Evolutionary conservation across 31 red algal species (phyloP).

Genomic region (Porphyra umbilicalis): DNA sequence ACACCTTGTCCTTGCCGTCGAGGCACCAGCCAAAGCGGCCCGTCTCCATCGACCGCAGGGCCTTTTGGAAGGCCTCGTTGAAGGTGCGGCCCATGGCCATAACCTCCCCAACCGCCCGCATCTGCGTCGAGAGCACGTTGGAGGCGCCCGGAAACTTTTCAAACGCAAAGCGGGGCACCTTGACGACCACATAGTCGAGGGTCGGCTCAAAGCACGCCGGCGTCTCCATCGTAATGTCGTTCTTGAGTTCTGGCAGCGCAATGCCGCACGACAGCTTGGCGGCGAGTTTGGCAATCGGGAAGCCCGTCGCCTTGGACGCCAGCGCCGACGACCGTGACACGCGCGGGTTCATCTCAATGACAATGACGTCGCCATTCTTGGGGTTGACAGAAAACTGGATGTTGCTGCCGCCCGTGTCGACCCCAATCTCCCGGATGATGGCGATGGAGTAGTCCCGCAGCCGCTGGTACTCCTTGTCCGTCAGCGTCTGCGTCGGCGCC

Average conservation of each 20-base stretch:
- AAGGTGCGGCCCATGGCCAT: slow-evolving; percentile 98
- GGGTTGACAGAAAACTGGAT: slow-evolving; percentile 99
- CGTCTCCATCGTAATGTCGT: slow-evolving; percentile 95
- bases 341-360: slow-evolving; percentile 99
- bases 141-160: slow-evolving; percentile 92
- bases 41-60: slow-evolving; percentile 90
- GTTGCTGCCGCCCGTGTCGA: slow-evolving; percentile 96
- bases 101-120: slow-evolving; percentile 96
- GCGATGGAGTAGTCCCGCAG: slow-evolving; percentile 91
- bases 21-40: slow-evolving; percentile 91
- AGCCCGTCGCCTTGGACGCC: slow-evolving; percentile 98
- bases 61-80: slow-evolving; percentile 94
- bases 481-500: slow-evolving; percentile 90
- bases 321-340: slow-evolving; percentile 97
- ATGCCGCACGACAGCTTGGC: slow-evolving; percentile 86
- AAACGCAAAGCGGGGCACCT: slow-evolving; percentile 98
- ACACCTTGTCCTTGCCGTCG: slow-evolving; percentile 80
- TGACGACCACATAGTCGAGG: slow-evolving; percentile 97
- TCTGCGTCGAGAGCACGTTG: slow-evolving; percentile 84
- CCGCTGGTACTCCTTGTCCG: slow-evolving; percentile 96
- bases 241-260: slow-evolving; percentile 60
- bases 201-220: slow-evolving; percentile 93
- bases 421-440: slow-evolving; percentile 99
- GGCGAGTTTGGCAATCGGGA: slow-evolving; percentile 98
- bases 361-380: slow-evolving; percentile 80